phyloP scores from a whole-genome alignment of 257 asterid genomes.

The Datura wrightii region DNA sequence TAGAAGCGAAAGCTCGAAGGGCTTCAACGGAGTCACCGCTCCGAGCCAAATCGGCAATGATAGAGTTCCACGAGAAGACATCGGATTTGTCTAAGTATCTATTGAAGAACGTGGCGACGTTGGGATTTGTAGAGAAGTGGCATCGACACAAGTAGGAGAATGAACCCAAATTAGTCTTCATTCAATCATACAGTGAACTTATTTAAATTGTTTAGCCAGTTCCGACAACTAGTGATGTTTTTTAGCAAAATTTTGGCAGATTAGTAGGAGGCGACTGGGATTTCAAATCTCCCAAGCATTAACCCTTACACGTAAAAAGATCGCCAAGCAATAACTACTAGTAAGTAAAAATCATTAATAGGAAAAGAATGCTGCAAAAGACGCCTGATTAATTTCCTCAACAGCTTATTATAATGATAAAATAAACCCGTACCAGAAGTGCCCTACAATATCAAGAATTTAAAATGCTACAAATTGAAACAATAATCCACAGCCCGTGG shows the following conservation, averaged over 20 bases:
- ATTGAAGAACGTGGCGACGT: constrained; percentile 62
- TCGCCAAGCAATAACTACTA: background rate
- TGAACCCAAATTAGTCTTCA: constrained; percentile 35
- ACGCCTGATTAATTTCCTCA: background rate
- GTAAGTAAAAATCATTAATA: background rate
- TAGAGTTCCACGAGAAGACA: constrained; percentile 88
- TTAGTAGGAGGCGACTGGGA: background rate
- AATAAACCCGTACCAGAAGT: background rate
- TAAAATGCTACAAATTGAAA: constrained; percentile 51
- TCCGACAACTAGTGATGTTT: no score
- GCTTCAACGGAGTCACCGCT: constrained; percentile 80
- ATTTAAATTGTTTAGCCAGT: no score
- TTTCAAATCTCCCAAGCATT: background rate
- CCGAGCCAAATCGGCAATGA: constrained; percentile 87
- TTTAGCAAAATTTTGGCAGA: no score
- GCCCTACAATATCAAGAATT: constrained; percentile 25
- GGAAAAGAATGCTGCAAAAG: background rate
- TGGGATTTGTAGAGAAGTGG: constrained; percentile 47
- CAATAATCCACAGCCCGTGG: constrained; percentile 45
- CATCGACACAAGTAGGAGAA: background rate
- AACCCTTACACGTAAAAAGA: background rate
- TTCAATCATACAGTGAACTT: constrained; percentile 30
- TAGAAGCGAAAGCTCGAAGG: constrained; percentile 81
- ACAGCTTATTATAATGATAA: background rate
- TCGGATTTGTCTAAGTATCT: constrained; percentile 71